Conservation (phyloP, 805 yeast genomes). For the Scheffersomyces coipomensis region DNA sequence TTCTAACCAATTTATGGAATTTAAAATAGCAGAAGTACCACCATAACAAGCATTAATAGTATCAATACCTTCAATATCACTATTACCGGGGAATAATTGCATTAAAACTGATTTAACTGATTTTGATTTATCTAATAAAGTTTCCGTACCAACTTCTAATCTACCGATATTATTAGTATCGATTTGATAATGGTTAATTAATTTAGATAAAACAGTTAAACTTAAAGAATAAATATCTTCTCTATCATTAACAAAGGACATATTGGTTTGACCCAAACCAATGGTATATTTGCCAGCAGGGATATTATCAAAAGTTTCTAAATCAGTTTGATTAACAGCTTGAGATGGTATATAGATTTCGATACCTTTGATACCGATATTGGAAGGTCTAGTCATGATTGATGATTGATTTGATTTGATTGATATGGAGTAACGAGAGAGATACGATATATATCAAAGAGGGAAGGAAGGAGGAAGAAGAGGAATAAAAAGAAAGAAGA, state of each 20-base stretch:
- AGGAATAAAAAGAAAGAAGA: not conserved
- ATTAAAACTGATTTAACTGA: slow-evolving; percentile 93
- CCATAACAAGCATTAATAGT: slow-evolving; percentile 98
- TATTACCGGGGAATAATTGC: slow-evolving; percentile 87
- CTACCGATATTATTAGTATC: slow-evolving; percentile 85
- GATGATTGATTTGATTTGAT: not conserved
- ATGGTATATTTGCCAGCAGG: slow-evolving; percentile 96
- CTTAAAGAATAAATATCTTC: slow-evolving; percentile 95
- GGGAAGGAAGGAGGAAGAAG: not conserved
- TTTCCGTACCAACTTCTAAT: slow-evolving; percentile 97
- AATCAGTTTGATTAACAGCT: slow-evolving; percentile 78
- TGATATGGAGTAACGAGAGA: too few species aligned
- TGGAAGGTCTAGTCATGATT: slow-evolving; percentile 34
- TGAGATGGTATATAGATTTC: slow-evolving; percentile 81
- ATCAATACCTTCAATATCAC: slow-evolving; percentile 94
- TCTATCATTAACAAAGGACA: slow-evolving; percentile 96
- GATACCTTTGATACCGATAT: slow-evolving; percentile 95
- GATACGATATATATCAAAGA: too few species aligned
- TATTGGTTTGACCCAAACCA: slow-evolving; percentile 97
- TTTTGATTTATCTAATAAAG: slow-evolving; percentile 93
- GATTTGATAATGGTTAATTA: slow-evolving; percentile 77
- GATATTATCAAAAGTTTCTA: slow-evolving; percentile 82
- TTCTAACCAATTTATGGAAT: slow-evolving; percentile 94
- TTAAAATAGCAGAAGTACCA: slow-evolving; percentile 93
- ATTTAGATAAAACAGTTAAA: slow-evolving; percentile 79